These are phyloP conservation scores for Hura crepitans DNA, from an alignment of 441 rosid genomes.

Conservation along the genomic window DNA sequence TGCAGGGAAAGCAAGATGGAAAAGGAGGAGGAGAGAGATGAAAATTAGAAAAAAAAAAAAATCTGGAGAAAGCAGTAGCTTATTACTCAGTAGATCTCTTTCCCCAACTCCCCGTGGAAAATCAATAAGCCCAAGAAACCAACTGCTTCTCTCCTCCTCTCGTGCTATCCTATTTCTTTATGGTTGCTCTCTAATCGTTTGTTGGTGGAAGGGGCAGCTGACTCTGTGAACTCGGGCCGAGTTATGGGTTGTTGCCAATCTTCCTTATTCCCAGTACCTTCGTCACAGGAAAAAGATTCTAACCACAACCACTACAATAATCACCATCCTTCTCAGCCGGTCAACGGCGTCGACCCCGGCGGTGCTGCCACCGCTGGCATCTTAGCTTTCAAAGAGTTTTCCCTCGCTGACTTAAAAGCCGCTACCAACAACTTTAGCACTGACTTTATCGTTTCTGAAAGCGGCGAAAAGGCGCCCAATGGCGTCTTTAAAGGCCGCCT, in stretches of 20 bases:
- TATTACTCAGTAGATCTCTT: constrained; percentile 18
- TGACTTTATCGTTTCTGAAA: constrained; percentile 63
- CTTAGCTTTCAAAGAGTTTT: constrained; percentile 56
- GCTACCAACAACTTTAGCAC: constrained; percentile 79
- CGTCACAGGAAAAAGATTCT: constrained; percentile 23
- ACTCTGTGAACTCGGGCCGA: constrained; percentile 41
- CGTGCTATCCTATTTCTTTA: neutral
- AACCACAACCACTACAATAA: constrained; percentile 3
- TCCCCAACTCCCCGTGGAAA: too few relatives aligned
- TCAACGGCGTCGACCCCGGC: constrained; percentile 35
- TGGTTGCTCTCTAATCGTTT: constrained; percentile 9
- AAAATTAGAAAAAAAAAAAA: constrained; percentile 1
- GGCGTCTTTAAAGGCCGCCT: constrained; percentile 71
- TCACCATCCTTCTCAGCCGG: constrained; percentile 24
- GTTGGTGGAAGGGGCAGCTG: constrained; percentile 6
- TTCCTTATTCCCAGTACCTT: constrained; percentile 30
- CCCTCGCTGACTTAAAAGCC: constrained; percentile 58
- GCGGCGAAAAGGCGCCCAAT: constrained; percentile 72
- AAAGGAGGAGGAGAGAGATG: too few relatives aligned
- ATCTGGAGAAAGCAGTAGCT: constrained; percentile 13
- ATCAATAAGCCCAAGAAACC: neutral
- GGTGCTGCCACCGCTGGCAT: constrained; percentile 29
- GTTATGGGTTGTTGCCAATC: constrained; percentile 87
- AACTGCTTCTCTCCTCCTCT: neutral
- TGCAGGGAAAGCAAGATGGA: constrained; percentile 3